Evolutionary conservation across 441 rosid genomes (phyloP), one percentile per base, ranked within the genome.

Genomic region (Gossypium laxum): DNA sequence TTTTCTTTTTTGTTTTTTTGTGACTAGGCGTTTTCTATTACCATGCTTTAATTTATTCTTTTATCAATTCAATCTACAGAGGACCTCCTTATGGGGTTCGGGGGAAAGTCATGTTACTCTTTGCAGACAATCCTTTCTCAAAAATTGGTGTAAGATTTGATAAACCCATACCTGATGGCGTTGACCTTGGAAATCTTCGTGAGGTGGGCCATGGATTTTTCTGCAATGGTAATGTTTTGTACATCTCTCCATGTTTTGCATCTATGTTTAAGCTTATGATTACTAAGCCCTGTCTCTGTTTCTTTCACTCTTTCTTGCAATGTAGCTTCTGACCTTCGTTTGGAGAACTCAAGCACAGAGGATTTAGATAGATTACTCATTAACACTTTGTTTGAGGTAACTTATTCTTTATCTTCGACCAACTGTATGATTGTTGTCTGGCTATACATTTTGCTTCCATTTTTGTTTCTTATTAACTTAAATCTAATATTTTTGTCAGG

Each of bases 71-170:
- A 48, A 70, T 24, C 19, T 80, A 26, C 68, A 89, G 94, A 84
- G 94, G 89, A 32, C 94, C 91, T 2, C 45, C 83, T 55, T 74
- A 74, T 76, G 90, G 90, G 58, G 77, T 69, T 75, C 87, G 89
- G 51, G 94, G 94, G 67, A 87, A 79, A 74, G 90, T 87, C 55
- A 78, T 72, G 5, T 80, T 87, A 55, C 78, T 74, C 62, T 89
- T 89, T 59, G 87, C 83, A 74, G 90, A 85, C 62, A 89, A 87
- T 80, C 88, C 89, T 75, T 61, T 69, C 48, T 85, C 94, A 62
- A 89, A 89, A 81, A 76, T 89, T 74, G 94, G 94, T 15, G 87
- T 87, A 67, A 86, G 80, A 73, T 89, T 87, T 83, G 94, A 89
- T 72, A 87, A 85, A 78, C 81, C 80, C 30, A 60, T 89, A 65